A percentile compares a stretch with the other conserved stretches of the same genome.
phyloP scores from a whole-genome alignment of 805 yeast genomes.

The Candida saitoana region DNA sequence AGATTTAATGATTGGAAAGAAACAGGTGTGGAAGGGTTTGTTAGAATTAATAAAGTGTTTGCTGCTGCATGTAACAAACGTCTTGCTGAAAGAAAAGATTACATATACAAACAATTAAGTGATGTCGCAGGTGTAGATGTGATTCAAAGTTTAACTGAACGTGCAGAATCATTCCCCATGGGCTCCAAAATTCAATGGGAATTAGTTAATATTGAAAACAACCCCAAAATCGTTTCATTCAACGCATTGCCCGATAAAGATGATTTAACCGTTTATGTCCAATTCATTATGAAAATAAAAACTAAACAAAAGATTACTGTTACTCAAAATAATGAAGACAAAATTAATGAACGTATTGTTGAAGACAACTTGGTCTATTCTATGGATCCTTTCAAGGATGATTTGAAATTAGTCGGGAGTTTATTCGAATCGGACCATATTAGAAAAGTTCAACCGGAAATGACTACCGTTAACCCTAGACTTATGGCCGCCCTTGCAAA shows the following conservation, averaged over 20 bases:
- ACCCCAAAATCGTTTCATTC: conserved; percentile 71
- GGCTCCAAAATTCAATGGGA: conserved; percentile 70
- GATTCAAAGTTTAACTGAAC: conserved; percentile 24
- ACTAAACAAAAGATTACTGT: conserved; percentile 36
- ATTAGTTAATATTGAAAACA: conserved; percentile 59
- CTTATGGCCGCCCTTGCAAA: conserved; percentile 26
- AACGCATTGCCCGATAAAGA: conserved; percentile 56
- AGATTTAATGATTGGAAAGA: conserved; percentile 82
- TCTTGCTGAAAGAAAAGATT: conserved; percentile 30
- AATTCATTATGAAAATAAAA: conserved; percentile 33
- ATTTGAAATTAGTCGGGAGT: conserved; percentile 37
- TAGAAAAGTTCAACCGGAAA: conserved; percentile 37
- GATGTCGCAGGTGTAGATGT: conserved; percentile 33
- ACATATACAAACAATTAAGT: conserved; percentile 40
- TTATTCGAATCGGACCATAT: conserved; percentile 35
- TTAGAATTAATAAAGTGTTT: conserved; percentile 77
- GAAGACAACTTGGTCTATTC: conserved; percentile 37
- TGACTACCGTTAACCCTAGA: conserved; percentile 15
- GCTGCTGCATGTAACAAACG: conserved; percentile 46
- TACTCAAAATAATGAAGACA: conserved; percentile 13
- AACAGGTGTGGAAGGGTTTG: conserved; percentile 71
- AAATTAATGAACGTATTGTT: conserved; percentile 23
- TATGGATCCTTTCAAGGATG: conserved; percentile 36
- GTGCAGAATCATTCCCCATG: conserved; percentile 47
- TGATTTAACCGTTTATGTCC: conserved; percentile 35